Evolutionary conservation across 176 grass and related monocot species (phyloP).

Genomic region (Aegilops speltoides): DNA sequence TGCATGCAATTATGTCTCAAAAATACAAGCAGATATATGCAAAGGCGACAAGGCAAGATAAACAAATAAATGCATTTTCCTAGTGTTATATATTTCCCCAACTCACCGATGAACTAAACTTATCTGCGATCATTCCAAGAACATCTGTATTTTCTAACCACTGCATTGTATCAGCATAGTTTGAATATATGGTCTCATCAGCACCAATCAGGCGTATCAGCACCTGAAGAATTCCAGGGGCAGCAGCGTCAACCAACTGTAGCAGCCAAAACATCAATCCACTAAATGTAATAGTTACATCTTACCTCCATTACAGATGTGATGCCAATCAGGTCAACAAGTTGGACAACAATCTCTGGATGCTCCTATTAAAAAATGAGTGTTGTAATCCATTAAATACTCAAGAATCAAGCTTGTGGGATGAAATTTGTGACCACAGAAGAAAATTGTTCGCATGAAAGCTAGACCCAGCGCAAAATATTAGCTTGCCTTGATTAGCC

Average conservation of each 20-base stretch:
- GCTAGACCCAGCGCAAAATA: neutral
- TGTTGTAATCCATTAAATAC: conserved; percentile 7
- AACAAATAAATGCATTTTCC: conserved; percentile 2
- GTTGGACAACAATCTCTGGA: conserved; percentile 80
- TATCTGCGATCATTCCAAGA: conserved; percentile 93
- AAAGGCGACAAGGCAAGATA: neutral
- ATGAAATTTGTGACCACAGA: neutral
- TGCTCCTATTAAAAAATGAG: conserved; percentile 55
- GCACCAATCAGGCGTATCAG: conserved; percentile 90
- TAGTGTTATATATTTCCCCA: neutral
- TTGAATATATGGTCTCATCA: conserved; percentile 96
- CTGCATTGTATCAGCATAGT: conserved; percentile 75
- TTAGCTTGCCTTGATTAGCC: neutral
- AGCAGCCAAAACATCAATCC: conserved; percentile 18
- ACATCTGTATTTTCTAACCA: conserved; percentile 98
- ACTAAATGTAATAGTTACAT: conserved; percentile 2
- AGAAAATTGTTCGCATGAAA: neutral
- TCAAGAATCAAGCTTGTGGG: neutral
- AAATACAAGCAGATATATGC: conserved; percentile 18
- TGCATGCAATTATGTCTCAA: conserved; percentile 20
- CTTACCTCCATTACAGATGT: conserved; percentile 95
- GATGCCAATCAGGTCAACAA: conserved; percentile 95
- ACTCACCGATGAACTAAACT: conserved; percentile 94
- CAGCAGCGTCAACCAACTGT: conserved; percentile 30
- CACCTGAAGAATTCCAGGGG: conserved; percentile 56